Evolutionary conservation across 1,139 yeast genomes (phyloP).

Genomic region (Candida sojae): DNA sequence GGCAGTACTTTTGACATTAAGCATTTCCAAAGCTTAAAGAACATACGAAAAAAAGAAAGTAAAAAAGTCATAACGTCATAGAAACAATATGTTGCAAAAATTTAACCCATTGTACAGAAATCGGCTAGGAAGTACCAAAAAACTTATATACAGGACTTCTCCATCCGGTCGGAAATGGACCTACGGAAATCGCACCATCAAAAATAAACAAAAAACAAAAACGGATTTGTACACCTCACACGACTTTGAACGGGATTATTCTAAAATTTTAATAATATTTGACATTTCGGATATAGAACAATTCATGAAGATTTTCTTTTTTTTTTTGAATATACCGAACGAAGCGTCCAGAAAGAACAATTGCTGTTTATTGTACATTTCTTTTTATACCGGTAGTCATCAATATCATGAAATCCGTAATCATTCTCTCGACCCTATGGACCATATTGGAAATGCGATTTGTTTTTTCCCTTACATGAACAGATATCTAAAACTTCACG

Average conservation of each 20-base stretch:
- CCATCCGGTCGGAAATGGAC: slow-evolving; percentile 1
- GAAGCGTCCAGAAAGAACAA: neutral
- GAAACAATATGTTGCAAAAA: neutral
- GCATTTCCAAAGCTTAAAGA: no score
- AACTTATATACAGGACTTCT: neutral
- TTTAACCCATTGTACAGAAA: neutral
- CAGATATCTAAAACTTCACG: neutral
- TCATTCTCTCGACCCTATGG: neutral
- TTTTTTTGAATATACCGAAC: neutral
- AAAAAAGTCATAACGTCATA: neutral
- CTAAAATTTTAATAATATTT: neutral
- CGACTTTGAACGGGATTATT: neutral
- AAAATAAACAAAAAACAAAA: neutral
- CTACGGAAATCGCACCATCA: neutral
- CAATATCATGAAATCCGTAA: neutral
- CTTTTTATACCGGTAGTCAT: neutral
- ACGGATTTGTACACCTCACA: neutral
- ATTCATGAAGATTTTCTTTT: neutral
- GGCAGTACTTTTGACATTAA: no score
- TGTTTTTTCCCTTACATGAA: neutral
- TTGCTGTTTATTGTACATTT: neutral
- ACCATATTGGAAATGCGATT: no score
- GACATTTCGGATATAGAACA: neutral
- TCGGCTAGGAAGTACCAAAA: neutral
- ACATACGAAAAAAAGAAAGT: neutral